Percentiles rank a stretch among this genome's conserved stretches.
phyloP scores from a whole-genome alignment of 352 stramenopile genomes.

The Pythium diclinum region DNA sequence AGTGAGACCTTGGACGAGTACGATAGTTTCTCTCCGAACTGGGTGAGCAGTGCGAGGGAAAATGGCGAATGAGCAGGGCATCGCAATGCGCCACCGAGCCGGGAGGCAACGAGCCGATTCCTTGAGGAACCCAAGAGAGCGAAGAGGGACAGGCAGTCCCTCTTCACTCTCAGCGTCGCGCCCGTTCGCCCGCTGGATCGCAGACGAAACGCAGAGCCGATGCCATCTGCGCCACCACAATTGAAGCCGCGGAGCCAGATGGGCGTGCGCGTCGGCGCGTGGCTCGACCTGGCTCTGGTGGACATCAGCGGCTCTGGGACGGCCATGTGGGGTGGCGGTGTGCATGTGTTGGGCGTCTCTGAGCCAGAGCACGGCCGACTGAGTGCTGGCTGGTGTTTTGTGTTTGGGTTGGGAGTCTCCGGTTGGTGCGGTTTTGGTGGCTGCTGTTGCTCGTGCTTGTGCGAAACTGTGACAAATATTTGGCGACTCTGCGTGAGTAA shows the following conservation, averaged over 20 bases:
- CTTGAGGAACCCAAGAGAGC: slow-evolving; percentile 1
- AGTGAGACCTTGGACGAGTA: background rate
- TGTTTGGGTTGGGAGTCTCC: background rate
- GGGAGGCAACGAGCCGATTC: background rate
- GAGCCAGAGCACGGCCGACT: background rate
- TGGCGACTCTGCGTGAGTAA: too few species aligned
- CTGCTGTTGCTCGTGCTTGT: too few species aligned
- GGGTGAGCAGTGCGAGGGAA: slow-evolving; percentile 8
- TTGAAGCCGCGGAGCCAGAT: background rate
- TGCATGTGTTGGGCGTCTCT: background rate
- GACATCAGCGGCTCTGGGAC: background rate
- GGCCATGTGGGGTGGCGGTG: background rate
- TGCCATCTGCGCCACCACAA: background rate
- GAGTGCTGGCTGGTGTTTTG: background rate
- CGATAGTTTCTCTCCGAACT: background rate
- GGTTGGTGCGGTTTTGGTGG: background rate
- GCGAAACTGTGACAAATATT: too few species aligned
- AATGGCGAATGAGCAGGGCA: slow-evolving; percentile 15
- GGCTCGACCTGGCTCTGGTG: background rate
- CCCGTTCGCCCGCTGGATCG: background rate
- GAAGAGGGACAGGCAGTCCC: background rate
- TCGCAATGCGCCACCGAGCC: background rate
- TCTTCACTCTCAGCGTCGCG: too few species aligned
- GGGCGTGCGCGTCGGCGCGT: background rate
- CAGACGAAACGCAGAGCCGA: background rate